Percentiles rank a stretch among this genome's conserved stretches.
These are phyloP conservation scores for Fusarium brevicatenulatum DNA, from an alignment of 2,329 filamentous ascomycete species.

Conservation along the genomic window DNA sequence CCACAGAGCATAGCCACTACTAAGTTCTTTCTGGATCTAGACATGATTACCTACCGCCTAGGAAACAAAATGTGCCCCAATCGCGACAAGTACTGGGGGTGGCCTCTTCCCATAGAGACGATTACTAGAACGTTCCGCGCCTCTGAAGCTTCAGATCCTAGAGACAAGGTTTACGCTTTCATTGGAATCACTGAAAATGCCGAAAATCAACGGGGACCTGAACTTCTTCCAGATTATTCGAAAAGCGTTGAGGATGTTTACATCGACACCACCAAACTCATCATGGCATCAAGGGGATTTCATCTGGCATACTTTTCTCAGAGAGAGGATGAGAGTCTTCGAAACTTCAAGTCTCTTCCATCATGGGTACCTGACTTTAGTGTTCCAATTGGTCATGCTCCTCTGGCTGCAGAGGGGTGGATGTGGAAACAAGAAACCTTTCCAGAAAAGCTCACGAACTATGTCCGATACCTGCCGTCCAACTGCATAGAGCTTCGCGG, in stretches of 20 bases:
- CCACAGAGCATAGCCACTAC: too few relatives aligned
- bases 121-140: not conserved
- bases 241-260: not conserved
- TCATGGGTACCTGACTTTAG: not conserved
- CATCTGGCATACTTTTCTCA: not conserved
- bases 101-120: not conserved
- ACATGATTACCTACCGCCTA: too few relatives aligned
- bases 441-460: too few relatives aligned
- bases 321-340: too few relatives aligned
- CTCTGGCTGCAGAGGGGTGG: too few relatives aligned
- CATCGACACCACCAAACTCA: not conserved
- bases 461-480: not conserved
- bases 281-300: fast-evolving
- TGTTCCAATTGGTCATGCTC: too few relatives aligned
- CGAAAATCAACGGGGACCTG: not conserved
- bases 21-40: too few relatives aligned
- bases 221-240: not conserved
- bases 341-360: not conserved
- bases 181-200: not conserved
- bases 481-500: not conserved
- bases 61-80: too few relatives aligned
- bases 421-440: too few relatives aligned
- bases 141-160: not conserved
- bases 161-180: not conserved
- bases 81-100: too few relatives aligned